Conservation (phyloP, 2,329 filamentous ascomycete genomes). For the Pseudocercospora cruenta region DNA sequence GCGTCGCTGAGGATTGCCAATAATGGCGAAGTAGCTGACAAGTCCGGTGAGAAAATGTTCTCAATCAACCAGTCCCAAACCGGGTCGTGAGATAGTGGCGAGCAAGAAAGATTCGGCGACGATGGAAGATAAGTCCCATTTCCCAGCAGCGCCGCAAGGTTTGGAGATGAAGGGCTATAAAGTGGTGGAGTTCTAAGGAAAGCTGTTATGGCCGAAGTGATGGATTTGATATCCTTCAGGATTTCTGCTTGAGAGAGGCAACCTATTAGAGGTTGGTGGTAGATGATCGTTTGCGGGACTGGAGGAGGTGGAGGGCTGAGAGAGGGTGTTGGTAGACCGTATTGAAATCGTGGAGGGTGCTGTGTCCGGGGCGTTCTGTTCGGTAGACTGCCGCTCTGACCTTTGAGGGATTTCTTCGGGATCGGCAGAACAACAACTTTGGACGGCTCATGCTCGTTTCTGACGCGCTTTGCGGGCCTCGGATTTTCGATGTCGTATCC, state of each 20-base stretch:
- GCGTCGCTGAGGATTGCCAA: neutral
- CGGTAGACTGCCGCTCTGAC: neutral
- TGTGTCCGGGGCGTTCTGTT: neutral
- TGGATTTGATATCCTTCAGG: neutral
- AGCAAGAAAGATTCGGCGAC: neutral
- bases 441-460: neutral
- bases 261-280: neutral
- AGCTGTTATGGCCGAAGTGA: neutral
- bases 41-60: neutral
- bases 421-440: neutral
- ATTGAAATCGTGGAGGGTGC: neutral
- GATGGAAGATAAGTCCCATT: neutral
- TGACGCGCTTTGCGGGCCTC: neutral
- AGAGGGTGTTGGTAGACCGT: neutral
- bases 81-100: neutral
- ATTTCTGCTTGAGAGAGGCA: neutral
- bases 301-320: neutral
- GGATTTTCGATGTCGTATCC: neutral
- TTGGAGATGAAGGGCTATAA: neutral
- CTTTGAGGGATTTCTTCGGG: neutral
- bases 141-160: neutral
- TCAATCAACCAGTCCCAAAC: neutral
- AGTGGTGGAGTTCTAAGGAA: neutral
- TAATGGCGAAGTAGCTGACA: neutral
- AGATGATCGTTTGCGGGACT: neutral